A percentile compares a stretch with the other conserved stretches of the same genome.
These are phyloP conservation scores for Chenopodium berlandieri DNA, from an alignment of 148 eudicot genomes.

Conservation along the genomic window DNA sequence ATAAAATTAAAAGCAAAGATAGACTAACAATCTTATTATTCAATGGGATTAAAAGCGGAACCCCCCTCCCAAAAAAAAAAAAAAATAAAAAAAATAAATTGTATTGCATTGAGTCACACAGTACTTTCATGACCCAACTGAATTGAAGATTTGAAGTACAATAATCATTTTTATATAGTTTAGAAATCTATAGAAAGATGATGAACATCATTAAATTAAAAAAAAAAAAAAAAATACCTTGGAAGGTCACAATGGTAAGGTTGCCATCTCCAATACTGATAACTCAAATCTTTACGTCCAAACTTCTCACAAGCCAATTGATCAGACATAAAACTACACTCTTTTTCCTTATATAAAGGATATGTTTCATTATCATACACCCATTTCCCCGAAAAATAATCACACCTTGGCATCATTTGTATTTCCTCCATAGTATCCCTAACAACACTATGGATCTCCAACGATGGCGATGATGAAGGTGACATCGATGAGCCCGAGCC, in stretches of 20 bases:
- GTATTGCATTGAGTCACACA: too few relatives aligned
- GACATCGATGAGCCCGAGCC: background rate
- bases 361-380: slow-evolving; percentile 63
- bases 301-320: slow-evolving; percentile 71
- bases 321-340: slow-evolving; percentile 71
- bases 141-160: too few relatives aligned
- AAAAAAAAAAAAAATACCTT: slow-evolving; percentile 38
- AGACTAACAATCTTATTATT: too few relatives aligned
- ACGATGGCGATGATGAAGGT: background rate
- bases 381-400: slow-evolving; percentile 79
- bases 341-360: slow-evolving; percentile 65
- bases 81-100: too few relatives aligned
- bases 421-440: slow-evolving; percentile 6
- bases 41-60: too few relatives aligned
- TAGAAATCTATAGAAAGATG: too few relatives aligned
- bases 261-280: slow-evolving; percentile 91
- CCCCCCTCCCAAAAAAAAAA: too few relatives aligned
- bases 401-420: slow-evolving; percentile 31
- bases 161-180: too few relatives aligned
- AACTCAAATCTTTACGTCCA: slow-evolving; percentile 70
- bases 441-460: background rate
- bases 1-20: too few relatives aligned
- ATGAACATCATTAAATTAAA: background rate
- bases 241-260: slow-evolving; percentile 82
- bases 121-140: too few relatives aligned